Conservation (phyloP, 192 early-diverging fungal genomes). For the Backusella australiensis region DNA sequence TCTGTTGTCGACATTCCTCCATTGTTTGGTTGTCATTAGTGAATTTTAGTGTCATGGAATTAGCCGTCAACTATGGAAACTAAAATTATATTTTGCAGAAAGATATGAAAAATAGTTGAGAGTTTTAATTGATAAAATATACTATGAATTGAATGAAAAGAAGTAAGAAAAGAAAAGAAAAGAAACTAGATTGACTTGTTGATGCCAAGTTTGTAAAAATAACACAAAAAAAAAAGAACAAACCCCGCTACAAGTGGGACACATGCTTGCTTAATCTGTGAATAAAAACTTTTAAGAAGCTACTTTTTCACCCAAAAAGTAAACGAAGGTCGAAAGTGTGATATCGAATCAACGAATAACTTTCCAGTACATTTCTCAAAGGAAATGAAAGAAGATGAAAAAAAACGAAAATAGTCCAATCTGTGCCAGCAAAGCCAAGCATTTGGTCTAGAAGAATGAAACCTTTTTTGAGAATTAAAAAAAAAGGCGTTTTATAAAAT, state of each 20-base stretch:
- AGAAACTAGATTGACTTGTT: not conserved
- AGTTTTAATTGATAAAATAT: not conserved
- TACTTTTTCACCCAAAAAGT: not conserved
- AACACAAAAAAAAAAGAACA: not conserved
- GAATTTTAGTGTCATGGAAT: not conserved
- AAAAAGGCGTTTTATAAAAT: not conserved
- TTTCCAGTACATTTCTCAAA: not conserved
- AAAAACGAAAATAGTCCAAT: not conserved
- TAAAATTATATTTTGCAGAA: not conserved
- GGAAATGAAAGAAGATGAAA: not conserved
- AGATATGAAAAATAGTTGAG: not conserved
- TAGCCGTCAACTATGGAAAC: not conserved
- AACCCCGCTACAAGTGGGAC: not conserved
- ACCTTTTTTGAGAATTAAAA: not conserved
- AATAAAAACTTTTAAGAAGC: not conserved
- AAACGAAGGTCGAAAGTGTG: not conserved
- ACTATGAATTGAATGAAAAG: not conserved
- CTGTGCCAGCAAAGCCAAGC: not conserved
- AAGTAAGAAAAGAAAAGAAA: constrained; percentile 1
- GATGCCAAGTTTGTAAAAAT: not conserved
- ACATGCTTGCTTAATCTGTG: not conserved
- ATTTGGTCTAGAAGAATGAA: not conserved
- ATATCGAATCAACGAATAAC: not conserved
- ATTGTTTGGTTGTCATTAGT: not conserved
- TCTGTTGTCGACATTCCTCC: constrained; percentile 46